A percentile compares a stretch with the other conserved stretches of the same genome.
Conservation (phyloP, 805 yeast species). For the Kazachstania viticola region DNA sequence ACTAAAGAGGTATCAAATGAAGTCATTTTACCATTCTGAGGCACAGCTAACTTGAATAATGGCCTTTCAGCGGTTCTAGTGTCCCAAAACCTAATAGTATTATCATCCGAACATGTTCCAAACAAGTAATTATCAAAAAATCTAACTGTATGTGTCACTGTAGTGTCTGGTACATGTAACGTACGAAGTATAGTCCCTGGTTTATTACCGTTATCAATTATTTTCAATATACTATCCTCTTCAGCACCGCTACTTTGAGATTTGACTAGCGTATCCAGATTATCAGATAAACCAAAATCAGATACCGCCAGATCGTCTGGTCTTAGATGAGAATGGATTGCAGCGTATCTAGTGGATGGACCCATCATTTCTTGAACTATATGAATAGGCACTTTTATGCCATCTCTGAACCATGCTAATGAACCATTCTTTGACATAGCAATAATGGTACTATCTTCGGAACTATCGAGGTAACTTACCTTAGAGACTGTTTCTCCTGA, state of each 20-base stretch:
- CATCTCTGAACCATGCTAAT: slow-evolving; percentile 25
- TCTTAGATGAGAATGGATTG: slow-evolving; percentile 19
- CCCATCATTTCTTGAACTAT: slow-evolving; percentile 25
- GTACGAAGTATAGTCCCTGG: slow-evolving; percentile 22
- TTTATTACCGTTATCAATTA: slow-evolving; percentile 23
- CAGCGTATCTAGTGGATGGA: slow-evolving; percentile 20
- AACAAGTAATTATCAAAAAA: slow-evolving; percentile 23
- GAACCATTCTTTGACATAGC: slow-evolving; percentile 25
- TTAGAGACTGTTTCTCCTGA: slow-evolving; percentile 23
- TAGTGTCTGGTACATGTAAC: slow-evolving; percentile 21
- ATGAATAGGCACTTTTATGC: slow-evolving; percentile 22
- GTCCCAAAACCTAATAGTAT: slow-evolving; percentile 24
- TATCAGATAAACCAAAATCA: slow-evolving; percentile 22
- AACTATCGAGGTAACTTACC: slow-evolving; percentile 22
- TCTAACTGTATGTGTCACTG: slow-evolving; percentile 22
- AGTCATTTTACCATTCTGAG: slow-evolving; percentile 20
- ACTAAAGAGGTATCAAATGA: slow-evolving; percentile 22
- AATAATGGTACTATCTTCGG: slow-evolving; percentile 27
- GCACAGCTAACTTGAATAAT: slow-evolving; percentile 15
- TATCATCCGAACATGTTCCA: slow-evolving; percentile 25
- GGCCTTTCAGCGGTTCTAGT: slow-evolving; percentile 20
- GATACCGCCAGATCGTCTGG: slow-evolving; percentile 15
- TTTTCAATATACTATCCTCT: slow-evolving; percentile 21
- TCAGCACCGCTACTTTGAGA: slow-evolving; percentile 21
- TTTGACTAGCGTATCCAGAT: slow-evolving; percentile 20